Base-by-base conservation (phyloP, 2,329 filamentous ascomycete genomes). In the Colletotrichum orchidophilum region DNA sequence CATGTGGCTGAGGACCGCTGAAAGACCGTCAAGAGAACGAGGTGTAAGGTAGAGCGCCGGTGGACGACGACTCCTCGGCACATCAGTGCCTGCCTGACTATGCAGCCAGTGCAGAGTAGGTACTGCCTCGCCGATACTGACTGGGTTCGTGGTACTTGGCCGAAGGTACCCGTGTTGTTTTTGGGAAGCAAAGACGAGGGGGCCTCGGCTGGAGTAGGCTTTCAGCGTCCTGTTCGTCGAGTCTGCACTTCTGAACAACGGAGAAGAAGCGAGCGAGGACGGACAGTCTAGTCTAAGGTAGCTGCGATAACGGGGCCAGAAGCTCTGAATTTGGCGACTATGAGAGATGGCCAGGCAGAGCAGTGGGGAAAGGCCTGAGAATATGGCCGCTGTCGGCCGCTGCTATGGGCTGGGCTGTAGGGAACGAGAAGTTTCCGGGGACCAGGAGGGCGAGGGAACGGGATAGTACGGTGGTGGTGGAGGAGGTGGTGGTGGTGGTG, bases 241-340 rank as follows among this genome's bases (percentile, higher is more conserved):
- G 18, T 46, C 39, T 46, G 39, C 18, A 46, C 18, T 39, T 57
- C 31, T 31, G 29, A 57, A 29, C 11, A 18, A 29, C 6, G 24
- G 5, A 39, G 21, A 31, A 18, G 9, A 5, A 24, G 9, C 21
- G 35, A 29, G 33, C 13, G 31, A n/a, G 39, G 39, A 33, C 24
- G 31, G 26, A 52, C 60, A 63, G 12, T 26, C 21, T 42, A 26
- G 39, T n/a, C 39, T 24, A 39, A 15, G 29, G 33, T n/a, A 33
- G 55, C 55, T 68, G 68, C 68, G 68, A 71, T 71, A 71, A 71
- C 68, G 68, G 68, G 67, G 58, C 21, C 15, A 27, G n/a, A 18
- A 52, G 64, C 58, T 63, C 58, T 71, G 58, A 49, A 50, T 26
- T 58, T 62, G 58, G 58, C 15, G 57, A 42, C 21, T 29, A 33